Evolutionary conservation across 345 rosid genomes (phyloP).

Genomic region (Lepidium aucheri): DNA sequence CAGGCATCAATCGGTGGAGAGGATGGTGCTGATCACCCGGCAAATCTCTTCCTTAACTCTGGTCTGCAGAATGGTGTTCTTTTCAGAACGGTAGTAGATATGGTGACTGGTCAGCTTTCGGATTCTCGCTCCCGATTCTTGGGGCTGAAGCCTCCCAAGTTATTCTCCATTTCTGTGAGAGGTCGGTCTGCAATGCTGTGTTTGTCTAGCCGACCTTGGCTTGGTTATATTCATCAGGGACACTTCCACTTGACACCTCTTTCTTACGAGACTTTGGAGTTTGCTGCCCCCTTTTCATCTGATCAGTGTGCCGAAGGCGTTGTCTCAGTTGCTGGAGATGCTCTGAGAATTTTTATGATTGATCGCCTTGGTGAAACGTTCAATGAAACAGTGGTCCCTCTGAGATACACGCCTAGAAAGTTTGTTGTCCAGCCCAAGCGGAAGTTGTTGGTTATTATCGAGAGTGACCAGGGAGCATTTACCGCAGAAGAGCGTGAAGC

Average conservation of each 20-base stretch:
- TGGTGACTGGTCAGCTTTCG: slow-evolving; percentile 98
- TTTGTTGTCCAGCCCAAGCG: slow-evolving; percentile 76
- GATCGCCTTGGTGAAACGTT: slow-evolving; percentile 96
- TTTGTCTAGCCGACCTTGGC: slow-evolving; percentile 97
- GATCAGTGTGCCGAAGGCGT: slow-evolving; percentile 99
- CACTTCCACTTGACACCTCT: slow-evolving; percentile 90
- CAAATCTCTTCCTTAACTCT: slow-evolving; percentile 91
- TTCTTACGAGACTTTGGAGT: slow-evolving; percentile 92
- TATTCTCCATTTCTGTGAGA: slow-evolving; percentile 72
- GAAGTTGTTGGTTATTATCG: slow-evolving; percentile 75
- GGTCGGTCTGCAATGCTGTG: slow-evolving; percentile 95
- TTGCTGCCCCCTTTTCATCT: slow-evolving; percentile 94
- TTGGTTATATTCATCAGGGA: slow-evolving; percentile 96
- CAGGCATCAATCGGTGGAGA: slow-evolving; percentile 94
- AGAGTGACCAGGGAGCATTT: slow-evolving; percentile 95
- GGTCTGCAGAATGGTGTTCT: slow-evolving; percentile 94
- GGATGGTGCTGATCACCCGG: slow-evolving; percentile 99
- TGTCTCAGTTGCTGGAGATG: slow-evolving; percentile 92
- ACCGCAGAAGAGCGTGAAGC: slow-evolving; percentile 97
- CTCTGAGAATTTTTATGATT: slow-evolving; percentile 86
- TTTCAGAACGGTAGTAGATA: slow-evolving; percentile 90
- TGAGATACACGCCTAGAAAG: slow-evolving; percentile 94
- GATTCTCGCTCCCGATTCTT: slow-evolving; percentile 95
- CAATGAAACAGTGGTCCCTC: slow-evolving; percentile 82
- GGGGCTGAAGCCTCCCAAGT: slow-evolving; percentile 87